Base-by-base conservation (phyloP, 208 protist species). In the Crithidia acanthocephali region DNA sequence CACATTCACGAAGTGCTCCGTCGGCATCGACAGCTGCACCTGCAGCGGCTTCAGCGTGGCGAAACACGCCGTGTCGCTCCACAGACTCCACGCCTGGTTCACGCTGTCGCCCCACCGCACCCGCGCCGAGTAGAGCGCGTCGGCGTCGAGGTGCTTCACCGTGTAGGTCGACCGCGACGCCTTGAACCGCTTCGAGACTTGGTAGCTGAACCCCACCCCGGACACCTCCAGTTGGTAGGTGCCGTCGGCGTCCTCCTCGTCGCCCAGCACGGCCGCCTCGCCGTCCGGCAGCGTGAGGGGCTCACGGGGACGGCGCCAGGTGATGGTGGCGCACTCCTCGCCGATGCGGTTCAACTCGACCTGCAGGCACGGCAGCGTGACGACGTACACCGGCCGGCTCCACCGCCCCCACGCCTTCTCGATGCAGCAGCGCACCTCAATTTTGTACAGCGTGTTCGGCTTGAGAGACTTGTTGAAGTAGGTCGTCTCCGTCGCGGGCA, bases 361-460 rank as follows among this genome's bases (percentile, higher is more conserved):
- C 58, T 89, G 73, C 55, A 98, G 79, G 70, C 90, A 87, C 13
- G 90, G 85, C 33, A 93, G 67, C 40, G 94, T 98, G 61, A 95
- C 78, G 7, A 95, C 62, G 79, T 92, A 89, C 30, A 93, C 67
- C 18, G 78, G 76, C 44, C 72, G 62, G 64, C 87, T 95, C 92
- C 94, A 98, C 37, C 74, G 85, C n/a, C 93, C 90, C 92, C 94
- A 96, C 33, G 83, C 76, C 69, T 88, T 86, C 63, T 94, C 86
- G 15, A 92, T 84, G 74, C 90, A 91, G 65, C 81, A 90, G 11
- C 94, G 90, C 37, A 96, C 85, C 53, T 87, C 76, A 4, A 96
- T 85, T 33, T 81, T 81, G 77, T 95, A 97, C 9, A 93, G 71
- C 32, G 81, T 83, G 75, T 92, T 90, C 22, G 91, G 90, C 57